Base-by-base conservation (phyloP, 495 filamentous ascomycete genomes). In the Hypoxylon crocopeplum region DNA sequence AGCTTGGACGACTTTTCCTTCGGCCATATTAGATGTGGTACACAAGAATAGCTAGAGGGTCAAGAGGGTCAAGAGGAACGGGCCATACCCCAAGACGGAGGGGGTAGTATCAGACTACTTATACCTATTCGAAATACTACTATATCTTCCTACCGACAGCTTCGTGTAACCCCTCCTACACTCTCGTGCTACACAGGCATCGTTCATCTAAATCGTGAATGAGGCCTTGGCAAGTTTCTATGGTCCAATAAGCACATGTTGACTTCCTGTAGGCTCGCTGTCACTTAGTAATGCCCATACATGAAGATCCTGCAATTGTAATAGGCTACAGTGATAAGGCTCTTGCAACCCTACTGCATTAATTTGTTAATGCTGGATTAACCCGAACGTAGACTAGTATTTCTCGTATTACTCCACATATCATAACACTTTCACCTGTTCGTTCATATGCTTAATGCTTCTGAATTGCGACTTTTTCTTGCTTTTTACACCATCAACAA, bases 1-100 rank as follows among this genome's bases (percentile, higher is more conserved):
- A 19, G 57, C 57, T 38, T 61, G 57, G 11, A 61, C 37, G 45
- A 61, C 50, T 16, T 55, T 45, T 19, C 5, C 16, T 49, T 61
- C 50, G 3, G 49, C 11, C 57, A 61, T 61, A 22, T 29, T 11
- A n/a, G 38, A 7, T n/a, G n/a, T n/a, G n/a, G n/a, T n/a, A n/a
- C n/a, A n/a, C n/a, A n/a, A n/a, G n/a, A n/a, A n/a, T n/a, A n/a
- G n/a, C n/a, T n/a, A 42, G 20, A 21, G 29, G 19, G 19, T 2
- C n/a, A 25, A 36, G 13, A 10, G 25, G 25, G 25, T 5, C 5
- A 5, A 10, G 10, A 29, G 5, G 25, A 10, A 10, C 5, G 25
- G 10, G 10, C 10, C 10, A 29, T 29, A 29, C 25, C 10, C 5
- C 25, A 29, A 5, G 25, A 10, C 12, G 27, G 30, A 11, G 16